Evolutionary conservation across 129 eudicot species (phyloP).

Genomic region (Lonicera japonica): DNA sequence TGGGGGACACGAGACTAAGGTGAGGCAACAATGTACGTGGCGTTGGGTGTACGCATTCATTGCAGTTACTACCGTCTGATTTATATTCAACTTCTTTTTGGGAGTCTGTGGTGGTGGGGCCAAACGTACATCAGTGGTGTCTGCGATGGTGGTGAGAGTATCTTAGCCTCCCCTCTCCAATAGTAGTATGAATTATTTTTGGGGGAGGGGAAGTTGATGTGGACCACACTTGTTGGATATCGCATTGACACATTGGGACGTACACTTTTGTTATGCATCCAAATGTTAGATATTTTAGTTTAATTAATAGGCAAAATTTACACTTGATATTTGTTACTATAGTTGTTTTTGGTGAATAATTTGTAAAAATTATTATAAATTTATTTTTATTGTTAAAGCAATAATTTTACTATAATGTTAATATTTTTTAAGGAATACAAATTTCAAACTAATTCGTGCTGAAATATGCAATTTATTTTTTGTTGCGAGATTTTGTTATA

Average conservation of each 20-base stretch:
- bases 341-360: no score
- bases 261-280: constrained; percentile 20
- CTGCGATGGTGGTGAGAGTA: not conserved
- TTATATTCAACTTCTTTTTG: no score
- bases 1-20: constrained; percentile 19
- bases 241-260: constrained; percentile 3
- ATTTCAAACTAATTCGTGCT: no score
- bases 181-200: not conserved
- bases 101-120: no score
- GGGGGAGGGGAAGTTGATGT: constrained; percentile 5
- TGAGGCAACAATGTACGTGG: constrained; percentile 4
- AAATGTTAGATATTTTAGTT: constrained; percentile 1
- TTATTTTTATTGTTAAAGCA: no score
- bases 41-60: not conserved
- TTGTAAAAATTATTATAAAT: no score
- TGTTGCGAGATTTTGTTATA: no score
- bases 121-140: not conserved
- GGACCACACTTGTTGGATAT: constrained; percentile 18
- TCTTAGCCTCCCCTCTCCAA: not conserved
- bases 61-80: not conserved
- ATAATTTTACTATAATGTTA: no score
- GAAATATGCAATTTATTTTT: no score
- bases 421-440: no score
- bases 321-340: no score
- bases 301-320: no score